These are phyloP conservation scores for Tetraselmis striata DNA, from an alignment of 139 green algal genomes.

Conservation along the genomic window DNA sequence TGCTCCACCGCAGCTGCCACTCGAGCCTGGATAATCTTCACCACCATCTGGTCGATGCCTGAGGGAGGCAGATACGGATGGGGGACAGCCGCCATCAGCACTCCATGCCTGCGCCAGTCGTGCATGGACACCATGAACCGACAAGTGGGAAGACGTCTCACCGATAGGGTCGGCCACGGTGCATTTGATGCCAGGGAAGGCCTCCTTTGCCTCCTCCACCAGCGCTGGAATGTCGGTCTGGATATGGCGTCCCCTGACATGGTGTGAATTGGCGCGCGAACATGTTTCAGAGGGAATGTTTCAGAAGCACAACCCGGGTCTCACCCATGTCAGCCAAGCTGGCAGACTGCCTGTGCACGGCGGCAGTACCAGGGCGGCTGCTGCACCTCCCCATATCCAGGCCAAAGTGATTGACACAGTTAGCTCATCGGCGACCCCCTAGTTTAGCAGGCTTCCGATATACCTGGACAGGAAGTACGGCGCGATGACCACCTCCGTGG, in stretches of 20 bases:
- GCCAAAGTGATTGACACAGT: no score
- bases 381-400: no score
- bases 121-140: no score
- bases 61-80: not conserved
- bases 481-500: slow-evolving; percentile 58
- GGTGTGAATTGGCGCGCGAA: no score
- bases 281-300: no score
- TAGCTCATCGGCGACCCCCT: no score
- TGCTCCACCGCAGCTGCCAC: not conserved
- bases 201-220: slow-evolving; percentile 47
- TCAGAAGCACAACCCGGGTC: no score
- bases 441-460: no score
- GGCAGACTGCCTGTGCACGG: no score
- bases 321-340: no score
- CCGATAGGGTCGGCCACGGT: slow-evolving; percentile 74
- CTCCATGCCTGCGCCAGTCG: not conserved
- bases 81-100: not conserved
- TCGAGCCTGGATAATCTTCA: not conserved
- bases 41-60: not conserved
- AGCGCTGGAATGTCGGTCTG: slow-evolving; percentile 78
- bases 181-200: slow-evolving; percentile 44
- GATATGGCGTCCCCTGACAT: slow-evolving; percentile 9
- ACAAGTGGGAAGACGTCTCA: slow-evolving; percentile 3
- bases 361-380: no score
- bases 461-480: slow-evolving; percentile 79